These are phyloP conservation scores for Carex pumila DNA, from an alignment of 176 grass and related monocot species.

Conservation along the genomic window DNA sequence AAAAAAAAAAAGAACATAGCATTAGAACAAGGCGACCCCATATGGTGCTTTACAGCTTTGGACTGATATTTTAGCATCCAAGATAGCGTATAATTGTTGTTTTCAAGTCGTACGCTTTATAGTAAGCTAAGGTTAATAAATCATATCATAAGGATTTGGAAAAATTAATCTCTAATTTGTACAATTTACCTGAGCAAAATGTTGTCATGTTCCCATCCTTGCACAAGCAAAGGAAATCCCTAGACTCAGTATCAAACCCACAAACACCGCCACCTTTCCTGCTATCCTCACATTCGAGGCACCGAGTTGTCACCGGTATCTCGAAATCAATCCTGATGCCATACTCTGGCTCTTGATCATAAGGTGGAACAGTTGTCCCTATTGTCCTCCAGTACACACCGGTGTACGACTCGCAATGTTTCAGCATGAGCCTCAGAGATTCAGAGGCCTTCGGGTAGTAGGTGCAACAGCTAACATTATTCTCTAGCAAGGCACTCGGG, in stretches of 20 bases:
- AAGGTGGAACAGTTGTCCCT: conserved; percentile 60
- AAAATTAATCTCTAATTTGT: background rate
- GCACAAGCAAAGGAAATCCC: conserved; percentile 76
- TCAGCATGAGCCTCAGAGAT: conserved; percentile 59
- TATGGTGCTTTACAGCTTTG: background rate
- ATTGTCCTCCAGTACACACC: conserved; percentile 68
- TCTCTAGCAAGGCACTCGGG: conserved; percentile 34
- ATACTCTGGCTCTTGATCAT: conserved; percentile 81
- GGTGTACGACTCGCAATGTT: conserved; percentile 64
- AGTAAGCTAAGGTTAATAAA: background rate
- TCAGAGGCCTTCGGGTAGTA: conserved; percentile 61
- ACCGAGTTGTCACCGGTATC: conserved; percentile 72
- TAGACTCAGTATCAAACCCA: conserved; percentile 54
- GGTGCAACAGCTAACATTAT: conserved; percentile 52
- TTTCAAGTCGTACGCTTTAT: background rate
- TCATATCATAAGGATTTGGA: background rate
- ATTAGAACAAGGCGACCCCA: background rate
- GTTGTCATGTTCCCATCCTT: conserved; percentile 57
- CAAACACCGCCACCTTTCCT: conserved; percentile 52
- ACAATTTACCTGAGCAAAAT: conserved; percentile 58
- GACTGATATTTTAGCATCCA: background rate
- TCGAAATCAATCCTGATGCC: conserved; percentile 84
- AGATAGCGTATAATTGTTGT: background rate
- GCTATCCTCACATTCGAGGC: conserved; percentile 70
- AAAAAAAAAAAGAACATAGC: background rate